Percentiles rank a stretch among this genome's conserved stretches.
Evolutionary conservation across 2,329 filamentous ascomycete species (phyloP).

Genomic region (Myriosclerotinia curreyana): DNA sequence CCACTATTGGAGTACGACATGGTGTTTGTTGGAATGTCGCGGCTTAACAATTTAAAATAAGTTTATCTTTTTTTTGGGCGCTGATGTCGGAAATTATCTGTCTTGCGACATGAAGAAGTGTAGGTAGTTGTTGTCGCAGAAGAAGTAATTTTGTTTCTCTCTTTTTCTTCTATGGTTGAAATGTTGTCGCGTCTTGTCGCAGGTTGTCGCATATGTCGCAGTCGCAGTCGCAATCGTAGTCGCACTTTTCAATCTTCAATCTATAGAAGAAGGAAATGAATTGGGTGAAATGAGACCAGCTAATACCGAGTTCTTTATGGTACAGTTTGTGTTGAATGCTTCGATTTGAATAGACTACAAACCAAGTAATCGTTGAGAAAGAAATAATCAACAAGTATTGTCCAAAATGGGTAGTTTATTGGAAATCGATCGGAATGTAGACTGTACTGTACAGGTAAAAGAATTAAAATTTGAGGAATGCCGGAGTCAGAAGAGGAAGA

Average conservation of each 20-base stretch:
- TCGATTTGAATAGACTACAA: constrained; percentile 44
- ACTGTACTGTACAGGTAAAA: constrained; percentile 10
- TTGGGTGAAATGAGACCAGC: constrained; percentile 6
- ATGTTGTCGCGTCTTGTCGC: constrained; percentile 10
- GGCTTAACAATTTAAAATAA: constrained; percentile 21
- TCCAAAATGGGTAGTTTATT: constrained; percentile 18
- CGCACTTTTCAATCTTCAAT: background rate
- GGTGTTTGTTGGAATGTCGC: constrained; percentile 32
- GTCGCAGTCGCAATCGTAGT: background rate
- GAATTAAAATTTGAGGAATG: constrained; percentile 13
- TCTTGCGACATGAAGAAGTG: constrained; percentile 22
- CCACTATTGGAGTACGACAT: constrained; percentile 59
- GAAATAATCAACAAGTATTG: constrained; percentile 18
- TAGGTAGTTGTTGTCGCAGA: background rate
- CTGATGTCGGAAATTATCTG: constrained; percentile 19
- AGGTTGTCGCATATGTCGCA: background rate
- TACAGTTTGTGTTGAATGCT: constrained; percentile 42
- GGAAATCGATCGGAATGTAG: constrained; percentile 21
- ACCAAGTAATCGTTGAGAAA: too few relatives aligned
- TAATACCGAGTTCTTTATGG: constrained; percentile 19
- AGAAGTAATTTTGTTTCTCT: constrained; percentile 21
- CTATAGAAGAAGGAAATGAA: background rate
- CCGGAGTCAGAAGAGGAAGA: background rate
- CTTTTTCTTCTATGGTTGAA: background rate
- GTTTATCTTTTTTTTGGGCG: constrained; percentile 2